Conservation (phyloP, 169 alveolate species). For the Cyclospora cayetanensis region DNA sequence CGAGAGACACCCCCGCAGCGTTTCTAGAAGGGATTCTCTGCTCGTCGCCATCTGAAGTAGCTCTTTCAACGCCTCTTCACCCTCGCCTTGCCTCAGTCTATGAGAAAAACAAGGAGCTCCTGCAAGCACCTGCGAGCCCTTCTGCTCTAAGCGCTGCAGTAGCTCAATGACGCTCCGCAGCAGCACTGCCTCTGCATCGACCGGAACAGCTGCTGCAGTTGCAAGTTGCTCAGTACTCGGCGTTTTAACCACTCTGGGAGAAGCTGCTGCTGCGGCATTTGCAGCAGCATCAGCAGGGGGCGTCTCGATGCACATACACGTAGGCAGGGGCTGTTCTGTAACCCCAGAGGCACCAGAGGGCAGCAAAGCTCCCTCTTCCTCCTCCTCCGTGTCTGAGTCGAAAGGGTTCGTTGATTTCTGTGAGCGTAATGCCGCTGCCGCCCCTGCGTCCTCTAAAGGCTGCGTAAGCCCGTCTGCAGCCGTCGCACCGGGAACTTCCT, state of each 20-base stretch:
- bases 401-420: background rate
- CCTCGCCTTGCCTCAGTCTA: background rate
- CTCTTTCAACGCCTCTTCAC: background rate
- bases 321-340: background rate
- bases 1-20: too few species aligned
- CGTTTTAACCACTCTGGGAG: background rate
- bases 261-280: background rate
- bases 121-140: slow-evolving; percentile 13
- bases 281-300: background rate
- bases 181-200: background rate
- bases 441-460: too few species aligned
- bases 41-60: background rate
- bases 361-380: background rate
- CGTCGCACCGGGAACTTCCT: too few species aligned
- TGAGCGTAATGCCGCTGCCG: background rate
- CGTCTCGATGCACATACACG: background rate
- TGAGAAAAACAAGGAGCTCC: background rate
- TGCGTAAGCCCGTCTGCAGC: too few species aligned
- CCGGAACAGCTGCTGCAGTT: background rate
- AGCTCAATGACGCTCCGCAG: background rate
- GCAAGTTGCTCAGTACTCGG: background rate
- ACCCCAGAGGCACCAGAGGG: too few species aligned
- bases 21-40: slow-evolving; percentile 8
- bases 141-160: background rate
- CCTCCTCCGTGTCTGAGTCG: too few species aligned